Percentiles rank a stretch among this genome's conserved stretches.
Conservation (phyloP, 1,284 basidiomycete genomes). For the Vanrija humicola region DNA sequence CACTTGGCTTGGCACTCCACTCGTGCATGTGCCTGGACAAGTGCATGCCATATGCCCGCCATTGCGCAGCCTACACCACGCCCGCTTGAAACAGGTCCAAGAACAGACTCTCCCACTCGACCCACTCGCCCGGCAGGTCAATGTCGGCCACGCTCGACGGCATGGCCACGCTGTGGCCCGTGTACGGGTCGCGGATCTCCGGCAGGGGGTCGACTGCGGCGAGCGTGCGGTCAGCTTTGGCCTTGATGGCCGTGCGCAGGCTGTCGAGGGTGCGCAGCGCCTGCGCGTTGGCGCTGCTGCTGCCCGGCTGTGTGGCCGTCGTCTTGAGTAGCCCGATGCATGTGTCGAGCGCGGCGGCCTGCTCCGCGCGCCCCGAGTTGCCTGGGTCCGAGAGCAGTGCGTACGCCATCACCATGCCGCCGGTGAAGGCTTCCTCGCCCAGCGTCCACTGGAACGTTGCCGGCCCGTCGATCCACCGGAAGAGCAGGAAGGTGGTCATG, state of each 20-base stretch:
- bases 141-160: background rate
- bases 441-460: background rate
- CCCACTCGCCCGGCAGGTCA: background rate
- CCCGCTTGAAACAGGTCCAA: background rate
- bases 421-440: conserved; percentile 1
- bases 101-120: conserved; percentile 7
- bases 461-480: conserved; percentile 1
- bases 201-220: background rate
- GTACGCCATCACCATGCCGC: conserved; percentile 2
- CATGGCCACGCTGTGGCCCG: background rate
- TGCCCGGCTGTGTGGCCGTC: background rate
- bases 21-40: too few species aligned
- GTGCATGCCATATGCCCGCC: background rate
- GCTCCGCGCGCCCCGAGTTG: background rate
- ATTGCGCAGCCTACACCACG: background rate
- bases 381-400: conserved; percentile 1
- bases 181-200: background rate
- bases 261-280: conserved; percentile 1
- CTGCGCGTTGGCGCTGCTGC: background rate
- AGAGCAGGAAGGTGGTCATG: background rate
- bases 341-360: background rate
- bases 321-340: background rate
- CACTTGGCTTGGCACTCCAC: too few species aligned
- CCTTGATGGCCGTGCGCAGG: background rate
- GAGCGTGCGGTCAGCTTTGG: too few species aligned